These are phyloP conservation scores for Spongispora temasekensis DNA, from an alignment of 1,284 basidiomycete species.

Conservation along the genomic window DNA sequence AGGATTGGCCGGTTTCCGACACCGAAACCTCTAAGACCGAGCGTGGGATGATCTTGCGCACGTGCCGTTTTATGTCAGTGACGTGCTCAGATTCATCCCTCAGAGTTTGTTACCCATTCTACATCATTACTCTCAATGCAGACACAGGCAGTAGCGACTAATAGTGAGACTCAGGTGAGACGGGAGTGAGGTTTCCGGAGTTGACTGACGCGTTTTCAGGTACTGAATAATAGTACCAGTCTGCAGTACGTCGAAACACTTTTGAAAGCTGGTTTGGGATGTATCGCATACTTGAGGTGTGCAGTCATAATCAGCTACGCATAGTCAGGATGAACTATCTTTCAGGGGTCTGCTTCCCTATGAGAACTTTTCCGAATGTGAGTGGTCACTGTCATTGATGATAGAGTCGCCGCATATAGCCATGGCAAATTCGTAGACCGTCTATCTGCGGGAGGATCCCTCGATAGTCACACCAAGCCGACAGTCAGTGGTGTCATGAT, in stretches of 20 bases:
- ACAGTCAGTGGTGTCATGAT: slow-evolving; percentile 34
- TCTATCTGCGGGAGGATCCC: slow-evolving; percentile 28
- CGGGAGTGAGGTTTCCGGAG: neutral
- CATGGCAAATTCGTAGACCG: slow-evolving; percentile 28
- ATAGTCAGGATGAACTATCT: slow-evolving; percentile 1
- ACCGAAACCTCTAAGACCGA: too few species aligned
- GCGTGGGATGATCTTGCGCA: too few species aligned
- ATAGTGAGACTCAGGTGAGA: slow-evolving; percentile 32
- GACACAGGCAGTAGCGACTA: slow-evolving; percentile 17
- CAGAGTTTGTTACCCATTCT: too few species aligned
- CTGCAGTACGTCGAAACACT: slow-evolving; percentile 69
- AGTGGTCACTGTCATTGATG: slow-evolving; percentile 10
- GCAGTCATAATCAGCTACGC: neutral
- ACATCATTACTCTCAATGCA: too few species aligned
- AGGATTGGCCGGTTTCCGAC: too few species aligned
- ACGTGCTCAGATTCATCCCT: too few species aligned
- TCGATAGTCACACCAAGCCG: slow-evolving; percentile 21
- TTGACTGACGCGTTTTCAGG: slow-evolving; percentile 30
- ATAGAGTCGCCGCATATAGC: neutral
- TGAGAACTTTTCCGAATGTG: slow-evolving; percentile 79
- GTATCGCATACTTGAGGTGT: slow-evolving; percentile 72
- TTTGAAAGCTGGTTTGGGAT: slow-evolving; percentile 70
- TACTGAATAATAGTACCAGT: slow-evolving; percentile 61
- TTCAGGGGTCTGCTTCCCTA: slow-evolving; percentile 59
- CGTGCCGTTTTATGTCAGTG: too few species aligned